Percentiles rank a stretch among this genome's conserved stretches.
These are phyloP conservation scores for Dothideomycetidae sp. DNA, from an alignment of 2,329 filamentous ascomycete species.

Conservation along the genomic window DNA sequence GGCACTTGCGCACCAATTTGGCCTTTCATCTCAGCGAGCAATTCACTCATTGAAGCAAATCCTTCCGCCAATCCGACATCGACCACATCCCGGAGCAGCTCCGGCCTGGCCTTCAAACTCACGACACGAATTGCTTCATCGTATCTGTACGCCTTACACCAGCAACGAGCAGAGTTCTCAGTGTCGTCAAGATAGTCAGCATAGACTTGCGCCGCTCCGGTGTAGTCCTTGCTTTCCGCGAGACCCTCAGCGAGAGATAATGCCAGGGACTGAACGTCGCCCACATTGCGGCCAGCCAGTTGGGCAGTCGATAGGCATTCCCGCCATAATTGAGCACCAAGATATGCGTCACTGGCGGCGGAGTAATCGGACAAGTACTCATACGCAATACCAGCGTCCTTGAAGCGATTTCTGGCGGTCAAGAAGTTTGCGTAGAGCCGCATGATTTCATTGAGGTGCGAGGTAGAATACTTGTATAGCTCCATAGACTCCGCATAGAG, in stretches of 20 bases:
- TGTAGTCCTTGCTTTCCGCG: constrained; percentile 71
- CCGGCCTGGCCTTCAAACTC: constrained; percentile 43
- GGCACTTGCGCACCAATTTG: constrained; percentile 78
- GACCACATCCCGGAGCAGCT: constrained; percentile 53
- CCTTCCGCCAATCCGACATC: constrained; percentile 70
- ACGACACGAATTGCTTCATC: constrained; percentile 74
- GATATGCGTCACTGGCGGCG: constrained; percentile 69
- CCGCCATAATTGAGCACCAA: constrained; percentile 75
- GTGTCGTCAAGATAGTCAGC: constrained; percentile 66
- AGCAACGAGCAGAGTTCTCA: constrained; percentile 53
- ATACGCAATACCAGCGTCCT: constrained; percentile 77
- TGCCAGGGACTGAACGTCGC: constrained; percentile 55
- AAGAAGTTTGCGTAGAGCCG: constrained; percentile 68
- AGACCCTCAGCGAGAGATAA: constrained; percentile 61
- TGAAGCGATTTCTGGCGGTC: constrained; percentile 58
- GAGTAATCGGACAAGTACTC: constrained; percentile 66
- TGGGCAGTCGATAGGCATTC: constrained; percentile 73
- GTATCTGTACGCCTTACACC: constrained; percentile 81
- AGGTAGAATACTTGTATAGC: constrained; percentile 68
- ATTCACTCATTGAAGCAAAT: constrained; percentile 69
- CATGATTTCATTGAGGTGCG: constrained; percentile 54
- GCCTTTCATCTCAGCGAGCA: constrained; percentile 80
- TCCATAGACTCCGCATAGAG: constrained; percentile 67
- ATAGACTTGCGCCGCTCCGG: constrained; percentile 63
- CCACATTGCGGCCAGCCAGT: constrained; percentile 46